These are phyloP conservation scores for Saccharomyces pastorianus DNA, from an alignment of 1,139 yeast species.

Conservation along the genomic window DNA sequence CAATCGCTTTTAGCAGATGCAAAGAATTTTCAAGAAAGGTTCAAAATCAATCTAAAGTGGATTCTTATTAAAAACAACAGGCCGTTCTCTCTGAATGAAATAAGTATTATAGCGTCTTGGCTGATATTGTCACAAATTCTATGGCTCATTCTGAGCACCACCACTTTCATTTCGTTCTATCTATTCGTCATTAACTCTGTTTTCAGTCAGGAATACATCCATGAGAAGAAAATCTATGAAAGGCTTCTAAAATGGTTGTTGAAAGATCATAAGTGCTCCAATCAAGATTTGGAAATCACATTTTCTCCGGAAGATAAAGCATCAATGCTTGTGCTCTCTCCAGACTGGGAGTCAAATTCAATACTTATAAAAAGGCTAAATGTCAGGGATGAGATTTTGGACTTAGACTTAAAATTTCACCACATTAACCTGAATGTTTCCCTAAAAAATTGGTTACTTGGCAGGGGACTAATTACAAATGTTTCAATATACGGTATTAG, in stretches of 20 bases:
- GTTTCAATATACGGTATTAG: slow-evolving; percentile 54
- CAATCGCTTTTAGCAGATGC: slow-evolving; percentile 41
- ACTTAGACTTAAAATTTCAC: slow-evolving; percentile 38
- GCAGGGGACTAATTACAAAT: slow-evolving; percentile 57
- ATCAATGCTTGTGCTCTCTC: slow-evolving; percentile 35
- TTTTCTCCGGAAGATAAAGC: not conserved
- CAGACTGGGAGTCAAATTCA: slow-evolving; percentile 49
- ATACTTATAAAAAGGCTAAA: slow-evolving; percentile 44
- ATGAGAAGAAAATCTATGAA: slow-evolving; percentile 28
- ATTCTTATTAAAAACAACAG: slow-evolving; percentile 44
- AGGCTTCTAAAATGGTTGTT: slow-evolving; percentile 31
- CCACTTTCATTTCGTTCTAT: slow-evolving; percentile 51
- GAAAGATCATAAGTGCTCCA: slow-evolving; percentile 16
- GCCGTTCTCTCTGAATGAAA: slow-evolving; percentile 44
- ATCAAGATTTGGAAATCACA: not conserved
- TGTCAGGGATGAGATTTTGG: slow-evolving; percentile 28
- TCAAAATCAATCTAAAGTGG: slow-evolving; percentile 51
- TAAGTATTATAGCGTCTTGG: slow-evolving; percentile 48
- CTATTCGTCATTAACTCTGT: slow-evolving; percentile 41
- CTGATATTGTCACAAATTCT: slow-evolving; percentile 26
- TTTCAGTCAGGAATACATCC: slow-evolving; percentile 36
- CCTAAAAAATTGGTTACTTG: slow-evolving; percentile 61
- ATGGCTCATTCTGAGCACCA: slow-evolving; percentile 56
- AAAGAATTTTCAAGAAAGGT: slow-evolving; percentile 37
- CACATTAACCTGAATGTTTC: slow-evolving; percentile 52